Base-by-base conservation (phyloP, 768 basidiomycete species). In the Dictyophora rubrovolvata region DNA sequence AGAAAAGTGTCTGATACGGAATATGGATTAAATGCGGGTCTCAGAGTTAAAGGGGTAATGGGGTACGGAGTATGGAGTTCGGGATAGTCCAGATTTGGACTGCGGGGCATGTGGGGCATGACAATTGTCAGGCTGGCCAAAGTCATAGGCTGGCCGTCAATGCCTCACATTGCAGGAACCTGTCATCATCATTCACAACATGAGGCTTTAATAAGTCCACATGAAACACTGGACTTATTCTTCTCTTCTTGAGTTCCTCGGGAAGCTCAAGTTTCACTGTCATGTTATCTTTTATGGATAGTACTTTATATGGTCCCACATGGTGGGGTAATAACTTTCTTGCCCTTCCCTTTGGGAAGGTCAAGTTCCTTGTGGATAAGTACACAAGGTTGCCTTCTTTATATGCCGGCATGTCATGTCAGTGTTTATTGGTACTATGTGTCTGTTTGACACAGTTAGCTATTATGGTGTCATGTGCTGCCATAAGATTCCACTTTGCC, bases 81-180 rank as follows among this genome's bases (percentile, higher is more conserved):
- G n/a, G n/a, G n/a, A n/a, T n/a, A n/a, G n/a, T n/a, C n/a, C n/a
- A n/a, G n/a, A n/a, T n/a, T n/a, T n/a, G n/a, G n/a, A n/a, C n/a
- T n/a, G n/a, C n/a, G n/a, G n/a, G n/a, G n/a, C n/a, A n/a, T n/a
- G n/a, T n/a, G n/a, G n/a, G n/a, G n/a, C n/a, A n/a, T n/a, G n/a
- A n/a, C 66, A 65, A 1, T 74, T 69, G 2, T 68, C 64, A 1
- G 60, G 57, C 0, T 56, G 61, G 0, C 75, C 70, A 56, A 75
- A 73, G 61, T 77, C 73, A 37, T 75, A 77, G 14, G 69, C 68
- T 22, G n/a, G n/a, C n/a, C n/a, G 68, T 65, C 60, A 60, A 49
- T 61, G 61, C 20, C 23, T 46, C 18, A 33, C n/a, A 18, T 57
- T 54, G 33, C 14, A 14, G 36, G 36, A 37, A 37, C 14, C 14